Evolutionary conservation across 2,329 filamentous ascomycete species (phyloP).

Genomic region (Claviceps sp.): DNA sequence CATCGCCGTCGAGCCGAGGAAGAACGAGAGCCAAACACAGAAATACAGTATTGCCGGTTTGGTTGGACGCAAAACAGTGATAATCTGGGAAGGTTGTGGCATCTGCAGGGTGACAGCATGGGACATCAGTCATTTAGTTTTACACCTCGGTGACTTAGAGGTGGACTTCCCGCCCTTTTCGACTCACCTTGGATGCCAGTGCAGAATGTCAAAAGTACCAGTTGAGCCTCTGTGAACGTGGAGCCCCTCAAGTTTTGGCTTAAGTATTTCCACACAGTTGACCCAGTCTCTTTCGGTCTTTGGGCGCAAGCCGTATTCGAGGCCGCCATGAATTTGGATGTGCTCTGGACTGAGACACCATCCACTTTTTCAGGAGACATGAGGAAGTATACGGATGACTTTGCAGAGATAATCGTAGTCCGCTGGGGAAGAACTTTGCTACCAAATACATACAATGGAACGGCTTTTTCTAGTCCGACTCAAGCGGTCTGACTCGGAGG

Average conservation of each 20-base stretch:
- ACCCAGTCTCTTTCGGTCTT: background rate
- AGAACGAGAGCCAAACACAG: slow-evolving; percentile 37
- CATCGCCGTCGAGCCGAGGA: slow-evolving; percentile 30
- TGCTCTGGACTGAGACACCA: background rate
- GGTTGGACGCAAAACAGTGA: slow-evolving; percentile 49
- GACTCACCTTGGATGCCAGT: slow-evolving; percentile 34
- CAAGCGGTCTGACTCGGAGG: background rate
- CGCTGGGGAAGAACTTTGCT: background rate
- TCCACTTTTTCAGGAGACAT: background rate
- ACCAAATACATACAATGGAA: background rate
- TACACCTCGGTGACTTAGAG: background rate
- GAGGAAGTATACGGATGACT: background rate
- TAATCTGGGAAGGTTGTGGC: slow-evolving; percentile 47
- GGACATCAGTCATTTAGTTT: background rate
- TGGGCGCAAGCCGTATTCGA: background rate
- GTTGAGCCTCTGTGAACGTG: slow-evolving; percentile 29
- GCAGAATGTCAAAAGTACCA: slow-evolving; percentile 34
- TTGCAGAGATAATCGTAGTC: background rate
- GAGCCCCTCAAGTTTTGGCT: slow-evolving; percentile 23
- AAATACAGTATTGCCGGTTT: slow-evolving; percentile 52
- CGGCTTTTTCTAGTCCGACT: background rate
- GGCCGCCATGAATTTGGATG: background rate
- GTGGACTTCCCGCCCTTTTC: too few species aligned
- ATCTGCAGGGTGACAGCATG: slow-evolving; percentile 20
- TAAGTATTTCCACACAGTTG: slow-evolving; percentile 9